Percentiles rank a stretch among this genome's conserved stretches.
phyloP scores from a whole-genome alignment of 805 yeast genomes.

The Candida suzukii region DNA sequence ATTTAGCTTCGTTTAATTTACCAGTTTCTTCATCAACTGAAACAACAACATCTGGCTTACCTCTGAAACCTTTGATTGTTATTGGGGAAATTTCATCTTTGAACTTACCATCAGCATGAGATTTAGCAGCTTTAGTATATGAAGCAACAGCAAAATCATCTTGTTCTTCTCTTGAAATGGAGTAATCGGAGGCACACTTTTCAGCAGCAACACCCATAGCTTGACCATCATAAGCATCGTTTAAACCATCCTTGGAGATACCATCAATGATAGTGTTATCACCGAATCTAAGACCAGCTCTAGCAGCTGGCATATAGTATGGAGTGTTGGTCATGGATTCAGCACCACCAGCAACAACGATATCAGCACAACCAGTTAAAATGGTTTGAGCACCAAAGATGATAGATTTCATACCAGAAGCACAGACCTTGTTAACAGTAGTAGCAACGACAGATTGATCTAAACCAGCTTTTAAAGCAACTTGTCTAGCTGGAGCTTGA shows the following conservation, averaged over 20 bases:
- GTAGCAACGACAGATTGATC: slow-evolving; percentile 77
- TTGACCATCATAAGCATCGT: slow-evolving; percentile 80
- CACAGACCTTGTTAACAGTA: slow-evolving; percentile 94
- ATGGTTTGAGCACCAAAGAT: slow-evolving; percentile 89
- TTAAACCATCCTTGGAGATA: slow-evolving; percentile 83
- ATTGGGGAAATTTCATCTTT: slow-evolving; percentile 77
- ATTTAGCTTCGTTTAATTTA: slow-evolving; percentile 70
- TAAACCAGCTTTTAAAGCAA: slow-evolving; percentile 85
- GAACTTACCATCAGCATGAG: slow-evolving; percentile 78
- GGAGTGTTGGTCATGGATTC: slow-evolving; percentile 97
- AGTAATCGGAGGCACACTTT: slow-evolving; percentile 84
- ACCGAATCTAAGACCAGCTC: slow-evolving; percentile 89
- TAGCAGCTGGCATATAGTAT: slow-evolving; percentile 79
- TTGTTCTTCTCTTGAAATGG: slow-evolving; percentile 75
- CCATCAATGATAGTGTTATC: slow-evolving; percentile 78
- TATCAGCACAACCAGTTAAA: slow-evolving; percentile 81
- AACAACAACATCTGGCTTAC: slow-evolving; percentile 74
- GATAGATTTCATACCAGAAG: slow-evolving; percentile 90
- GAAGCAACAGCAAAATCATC: slow-evolving; percentile 83
- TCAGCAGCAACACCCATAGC: slow-evolving; percentile 99
- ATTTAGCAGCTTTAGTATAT: slow-evolving; percentile 79
- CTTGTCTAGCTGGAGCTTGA: slow-evolving; percentile 98
- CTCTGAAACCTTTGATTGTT: slow-evolving; percentile 83
- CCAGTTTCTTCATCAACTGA: slow-evolving; percentile 76
- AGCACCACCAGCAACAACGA: slow-evolving; percentile 95